Base-by-base conservation (phyloP, 2,329 filamentous ascomycete species). In the Pseudocercospora cruenta region DNA sequence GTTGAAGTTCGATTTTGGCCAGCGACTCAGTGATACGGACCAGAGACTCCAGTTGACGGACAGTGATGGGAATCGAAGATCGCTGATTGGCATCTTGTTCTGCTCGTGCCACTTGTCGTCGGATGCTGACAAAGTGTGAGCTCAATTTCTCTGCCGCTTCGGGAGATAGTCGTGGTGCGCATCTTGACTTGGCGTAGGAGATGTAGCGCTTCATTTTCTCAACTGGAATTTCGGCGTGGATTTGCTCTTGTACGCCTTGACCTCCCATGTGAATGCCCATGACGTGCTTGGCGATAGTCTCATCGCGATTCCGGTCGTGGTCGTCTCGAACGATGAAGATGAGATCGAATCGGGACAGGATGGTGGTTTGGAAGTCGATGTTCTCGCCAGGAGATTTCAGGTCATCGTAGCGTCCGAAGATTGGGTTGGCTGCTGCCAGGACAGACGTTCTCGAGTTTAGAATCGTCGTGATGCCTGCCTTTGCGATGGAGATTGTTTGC, bases 301-400 rank as follows among this genome's bases (percentile, higher is more conserved):
- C 93, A 76, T 99, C 95, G 75, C 94, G 92, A 64, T 88, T 90
- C 53, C 92, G 87, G 68, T 94, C 92, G 78, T 99, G 95, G 68
- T 96, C 93, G 78, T 99, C 95, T 73, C 92, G 92, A 69, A 99
- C 94, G 71, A 99, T 97, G 83, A 98, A 99, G 71, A 99, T 98
- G 92, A 99, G 97, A 80, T 99, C 95, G 78, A 99, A 99, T 86
- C 95, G 92, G 2, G 94, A 98, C 71, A 99, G 78, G 75, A 99
- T 98, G 3, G 95, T 99, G 0, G 95, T 99, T 77, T 99, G 95
- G 80, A 99, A 99, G 80, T 99, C 95, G 72, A 99, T 99, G 77
- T 99, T 99, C 80, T 99, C 95, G 66, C 95, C 95, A 0, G 95
- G 95, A 0, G 92, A 93, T 80, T 98, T 98, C 84, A 99, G 90